phyloP scores from a whole-genome alignment of 495 filamentous ascomycete genomes.

The Hypomontagnella submonticulosa region DNA sequence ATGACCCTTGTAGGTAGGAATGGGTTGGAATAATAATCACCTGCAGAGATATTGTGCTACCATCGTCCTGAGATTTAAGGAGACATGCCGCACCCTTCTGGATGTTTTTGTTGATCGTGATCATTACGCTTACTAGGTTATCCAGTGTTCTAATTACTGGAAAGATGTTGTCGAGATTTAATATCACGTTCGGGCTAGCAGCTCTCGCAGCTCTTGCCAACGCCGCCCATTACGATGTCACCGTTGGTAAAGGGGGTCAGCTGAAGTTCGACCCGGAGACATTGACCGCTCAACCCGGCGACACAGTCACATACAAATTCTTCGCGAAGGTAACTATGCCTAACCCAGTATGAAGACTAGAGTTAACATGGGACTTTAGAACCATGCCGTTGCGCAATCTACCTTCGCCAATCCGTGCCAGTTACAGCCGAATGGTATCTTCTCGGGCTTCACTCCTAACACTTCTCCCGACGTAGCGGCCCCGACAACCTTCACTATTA shows the following conservation, averaged over 20 bases:
- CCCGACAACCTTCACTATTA: constrained; percentile 63
- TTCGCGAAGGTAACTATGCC: constrained; percentile 56
- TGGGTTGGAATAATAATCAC: background rate
- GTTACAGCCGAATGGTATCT: constrained; percentile 59
- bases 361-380: constrained; percentile 44
- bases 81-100: background rate
- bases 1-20: background rate
- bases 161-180: constrained; percentile 46
- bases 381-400: constrained; percentile 70
- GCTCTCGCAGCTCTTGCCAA: constrained; percentile 45
- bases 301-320: constrained; percentile 69
- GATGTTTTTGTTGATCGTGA: background rate
- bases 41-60: constrained; percentile 1
- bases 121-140: constrained; percentile 3
- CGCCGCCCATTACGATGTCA: constrained; percentile 49
- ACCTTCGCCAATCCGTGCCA: constrained; percentile 68
- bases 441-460: constrained; percentile 60
- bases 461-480: constrained; percentile 46
- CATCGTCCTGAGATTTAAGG: constrained; percentile 13
- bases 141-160: constrained; percentile 5
- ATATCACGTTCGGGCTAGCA: constrained; percentile 39
- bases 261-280: constrained; percentile 52
- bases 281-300: constrained; percentile 50
- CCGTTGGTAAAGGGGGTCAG: constrained; percentile 52
- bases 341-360: background rate